A percentile compares a stretch with the other conserved stretches of the same genome.
phyloP scores from a whole-genome alignment of 192 early-diverging fungal species.

The Neocallimastix lanati region DNA sequence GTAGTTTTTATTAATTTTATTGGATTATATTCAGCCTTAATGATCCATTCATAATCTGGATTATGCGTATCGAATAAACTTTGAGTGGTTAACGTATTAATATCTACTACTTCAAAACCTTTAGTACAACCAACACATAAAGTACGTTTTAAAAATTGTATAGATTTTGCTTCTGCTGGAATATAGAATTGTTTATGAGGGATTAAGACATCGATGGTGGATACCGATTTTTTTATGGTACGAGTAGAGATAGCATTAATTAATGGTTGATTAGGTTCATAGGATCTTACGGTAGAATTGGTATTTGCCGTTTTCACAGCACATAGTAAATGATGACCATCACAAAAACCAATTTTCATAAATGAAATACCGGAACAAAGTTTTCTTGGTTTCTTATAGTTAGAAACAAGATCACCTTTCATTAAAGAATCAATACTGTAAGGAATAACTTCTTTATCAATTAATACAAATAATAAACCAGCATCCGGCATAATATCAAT shows the following conservation, averaged over 20 bases:
- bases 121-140: constrained; percentile 78
- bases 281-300: neutral
- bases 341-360: neutral
- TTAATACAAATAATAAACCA: neutral
- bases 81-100: constrained; percentile 66
- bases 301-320: neutral
- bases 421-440: neutral
- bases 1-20: neutral
- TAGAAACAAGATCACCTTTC: neutral
- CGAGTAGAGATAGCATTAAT: neutral
- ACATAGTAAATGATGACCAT: neutral
- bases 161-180: constrained; percentile 66
- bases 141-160: constrained; percentile 69
- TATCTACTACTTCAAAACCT: constrained; percentile 85
- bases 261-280: neutral
- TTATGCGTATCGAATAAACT: constrained; percentile 7
- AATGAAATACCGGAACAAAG: neutral
- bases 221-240: neutral
- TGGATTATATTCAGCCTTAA: neutral
- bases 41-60: neutral
- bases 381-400: neutral
- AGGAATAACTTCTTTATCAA: neutral
- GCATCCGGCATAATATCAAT: neutral
- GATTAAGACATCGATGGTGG: neutral
- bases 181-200: constrained; percentile 60